phyloP scores from a whole-genome alignment of 805 yeast genomes.

The Wickerhamomyces queroliae region DNA sequence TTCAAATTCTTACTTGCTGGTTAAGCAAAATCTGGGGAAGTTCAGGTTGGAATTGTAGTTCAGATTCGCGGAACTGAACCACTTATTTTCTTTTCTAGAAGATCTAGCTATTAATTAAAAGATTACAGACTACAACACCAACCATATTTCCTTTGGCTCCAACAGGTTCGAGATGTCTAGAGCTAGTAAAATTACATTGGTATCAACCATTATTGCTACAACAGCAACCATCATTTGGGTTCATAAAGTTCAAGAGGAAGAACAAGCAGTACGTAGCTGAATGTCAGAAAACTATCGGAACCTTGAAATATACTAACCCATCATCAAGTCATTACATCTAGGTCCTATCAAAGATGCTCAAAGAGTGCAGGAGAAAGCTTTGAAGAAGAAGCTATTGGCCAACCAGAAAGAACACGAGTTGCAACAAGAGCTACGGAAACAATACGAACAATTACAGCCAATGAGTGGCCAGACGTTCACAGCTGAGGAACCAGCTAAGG shows the following conservation, averaged over 20 bases:
- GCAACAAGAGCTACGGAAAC: constrained; percentile 53
- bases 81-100: too few species aligned
- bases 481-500: constrained; percentile 29
- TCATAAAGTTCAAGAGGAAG: constrained; percentile 62
- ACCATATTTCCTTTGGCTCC: neutral
- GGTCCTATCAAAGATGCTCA: constrained; percentile 85
- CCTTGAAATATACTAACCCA: constrained; percentile 5
- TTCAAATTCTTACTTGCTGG: too few species aligned
- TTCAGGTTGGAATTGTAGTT: too few species aligned
- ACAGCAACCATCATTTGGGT: constrained; percentile 62
- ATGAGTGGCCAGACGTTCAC: constrained; percentile 45
- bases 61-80: too few species aligned
- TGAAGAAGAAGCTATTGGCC: constrained; percentile 23
- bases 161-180: constrained; percentile 51
- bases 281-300: neutral
- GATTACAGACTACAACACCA: neutral
- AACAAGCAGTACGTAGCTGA: constrained; percentile 46
- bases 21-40: too few species aligned
- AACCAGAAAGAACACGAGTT: constrained; percentile 63
- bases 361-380: constrained; percentile 31
- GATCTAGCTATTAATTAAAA: too few species aligned
- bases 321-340: constrained; percentile 50
- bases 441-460: constrained; percentile 59
- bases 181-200: constrained; percentile 74
- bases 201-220: constrained; percentile 46